Base-by-base conservation (phyloP, 169 alveolate species). In the Ichthyophthirius multifiliis region DNA sequence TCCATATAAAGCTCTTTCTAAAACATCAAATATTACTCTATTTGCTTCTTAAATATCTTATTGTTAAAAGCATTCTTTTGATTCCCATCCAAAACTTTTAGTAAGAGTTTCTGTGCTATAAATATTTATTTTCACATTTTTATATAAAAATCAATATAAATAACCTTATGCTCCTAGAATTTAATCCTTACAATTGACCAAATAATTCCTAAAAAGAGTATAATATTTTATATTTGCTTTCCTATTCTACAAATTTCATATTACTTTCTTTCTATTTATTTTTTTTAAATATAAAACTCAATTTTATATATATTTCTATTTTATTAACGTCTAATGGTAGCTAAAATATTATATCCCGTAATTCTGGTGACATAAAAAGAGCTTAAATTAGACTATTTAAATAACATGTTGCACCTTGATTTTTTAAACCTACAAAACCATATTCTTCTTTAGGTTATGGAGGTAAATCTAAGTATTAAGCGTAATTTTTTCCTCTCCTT, bases 371-470 rank as follows among this genome's bases (percentile, higher is more conserved):
- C 93, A 94, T 84, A 44, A 83, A 94, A 74, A 86, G 79, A n/a
- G 94, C 48, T 87, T 94, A 89, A 48, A 94, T 85, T 30, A 94
- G 84, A 13, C 94, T 85, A 82, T 94, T 94, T 80, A 94, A 85
- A 77, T 94, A 94, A 62, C 97, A 94, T 3, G 97, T 94, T 18
- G 95, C 95, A 41, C 96, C 95, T 75, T 89, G 74, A 65, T 64
- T 62, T 44, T 65, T 81, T 16, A 81, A 15, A 7, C 86, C 86
- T 48, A 55, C 86, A 71, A 81, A 81, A 10, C 84, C 82, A 47
- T 87, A 81, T 65, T 63, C 15, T 27, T 84, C 65, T 83, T 77
- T 83, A n/a, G 77, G 71, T 32, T 63, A 27, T 74, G 79, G 84
- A 16, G 95, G 95, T 46, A 85, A 76, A 3, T 84, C 87, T 78